phyloP scores from a whole-genome alignment of 1,284 basidiomycete genomes.

The Tranzscheliella williamsii region DNA sequence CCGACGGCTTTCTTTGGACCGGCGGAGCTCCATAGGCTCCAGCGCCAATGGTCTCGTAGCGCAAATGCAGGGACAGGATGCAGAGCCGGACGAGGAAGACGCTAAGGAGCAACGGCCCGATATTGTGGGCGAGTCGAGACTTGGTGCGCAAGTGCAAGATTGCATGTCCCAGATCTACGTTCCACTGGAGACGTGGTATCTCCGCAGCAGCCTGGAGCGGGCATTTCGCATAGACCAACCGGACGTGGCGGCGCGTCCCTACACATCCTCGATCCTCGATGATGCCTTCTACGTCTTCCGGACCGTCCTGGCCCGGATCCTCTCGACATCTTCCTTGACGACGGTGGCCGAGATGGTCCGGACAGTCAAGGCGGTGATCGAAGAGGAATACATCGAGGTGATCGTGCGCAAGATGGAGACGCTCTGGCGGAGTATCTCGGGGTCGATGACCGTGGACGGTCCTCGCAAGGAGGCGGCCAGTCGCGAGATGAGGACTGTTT shows the following conservation, averaged over 20 bases:
- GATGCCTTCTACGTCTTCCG: slow-evolving; percentile 59
- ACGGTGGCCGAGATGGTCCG: slow-evolving; percentile 32
- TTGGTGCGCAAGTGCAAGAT: slow-evolving; percentile 67
- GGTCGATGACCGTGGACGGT: slow-evolving; percentile 53
- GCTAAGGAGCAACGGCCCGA: slow-evolving; percentile 4
- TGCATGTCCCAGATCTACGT: slow-evolving; percentile 74
- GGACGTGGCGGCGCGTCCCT: slow-evolving; percentile 39
- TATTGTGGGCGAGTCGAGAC: slow-evolving; percentile 67
- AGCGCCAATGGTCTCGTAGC: slow-evolving; percentile 1
- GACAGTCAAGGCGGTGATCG: slow-evolving; percentile 31
- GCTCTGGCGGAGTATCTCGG: slow-evolving; percentile 44
- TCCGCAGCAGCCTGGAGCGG: slow-evolving; percentile 83
- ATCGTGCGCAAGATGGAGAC: slow-evolving; percentile 56
- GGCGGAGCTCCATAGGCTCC: slow-evolving; percentile 21
- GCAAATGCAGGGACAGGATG: not conserved
- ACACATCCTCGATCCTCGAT: slow-evolving; percentile 55
- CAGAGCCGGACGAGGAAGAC: not conserved
- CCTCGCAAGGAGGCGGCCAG: slow-evolving; percentile 55
- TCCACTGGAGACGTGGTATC: slow-evolving; percentile 90
- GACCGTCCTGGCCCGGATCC: slow-evolving; percentile 44
- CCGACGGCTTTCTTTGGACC: slow-evolving; percentile 33
- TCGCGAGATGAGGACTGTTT: slow-evolving; percentile 52
- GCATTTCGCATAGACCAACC: slow-evolving; percentile 27
- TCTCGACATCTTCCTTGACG: slow-evolving; percentile 46
- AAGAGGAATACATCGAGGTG: slow-evolving; percentile 54